A percentile compares a stretch with the other conserved stretches of the same genome.
phyloP scores from a whole-genome alignment of 768 basidiomycete genomes.

The Mycena maculata region DNA sequence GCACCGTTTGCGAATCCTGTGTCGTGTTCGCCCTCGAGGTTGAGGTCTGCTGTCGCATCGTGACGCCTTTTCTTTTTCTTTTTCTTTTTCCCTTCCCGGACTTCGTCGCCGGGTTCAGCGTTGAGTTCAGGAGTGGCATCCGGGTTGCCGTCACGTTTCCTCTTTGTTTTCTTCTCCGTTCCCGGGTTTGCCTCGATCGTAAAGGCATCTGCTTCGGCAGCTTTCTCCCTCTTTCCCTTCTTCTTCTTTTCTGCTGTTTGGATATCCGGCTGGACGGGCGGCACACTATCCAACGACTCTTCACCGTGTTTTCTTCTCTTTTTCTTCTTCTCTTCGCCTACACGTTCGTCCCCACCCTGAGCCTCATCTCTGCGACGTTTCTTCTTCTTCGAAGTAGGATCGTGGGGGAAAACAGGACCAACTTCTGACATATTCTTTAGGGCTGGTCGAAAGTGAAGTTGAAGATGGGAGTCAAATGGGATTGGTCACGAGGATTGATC shows the following conservation, averaged over 20 bases:
- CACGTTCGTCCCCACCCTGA: conserved; percentile 33
- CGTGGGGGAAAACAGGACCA: background rate
- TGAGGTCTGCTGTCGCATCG: background rate
- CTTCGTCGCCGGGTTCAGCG: background rate
- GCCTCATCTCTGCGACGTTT: conserved; percentile 44
- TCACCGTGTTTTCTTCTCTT: conserved; percentile 29
- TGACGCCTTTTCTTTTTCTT: conserved; percentile 40
- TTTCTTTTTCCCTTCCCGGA: conserved; percentile 41
- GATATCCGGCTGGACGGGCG: background rate
- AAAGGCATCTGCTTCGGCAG: conserved; percentile 21
- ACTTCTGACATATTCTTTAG: conserved; percentile 24
- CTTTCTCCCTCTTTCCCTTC: conserved; percentile 10
- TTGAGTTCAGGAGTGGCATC: conserved; percentile 4
- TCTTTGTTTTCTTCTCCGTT: conserved; percentile 43
- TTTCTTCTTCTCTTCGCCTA: conserved; percentile 41
- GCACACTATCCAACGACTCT: background rate
- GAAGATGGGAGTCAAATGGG: background rate
- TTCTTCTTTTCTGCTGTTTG: conserved; percentile 26
- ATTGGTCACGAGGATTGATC: conserved; percentile 26
- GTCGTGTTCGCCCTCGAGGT: background rate
- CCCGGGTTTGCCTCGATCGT: conserved; percentile 33
- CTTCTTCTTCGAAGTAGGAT: conserved; percentile 41
- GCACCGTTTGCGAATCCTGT: background rate
- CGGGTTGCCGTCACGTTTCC: conserved; percentile 46
- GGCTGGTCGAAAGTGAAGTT: background rate